These are phyloP conservation scores for Gillenia trifoliata DNA, from an alignment of 306 rosid genomes.

Conservation along the genomic window DNA sequence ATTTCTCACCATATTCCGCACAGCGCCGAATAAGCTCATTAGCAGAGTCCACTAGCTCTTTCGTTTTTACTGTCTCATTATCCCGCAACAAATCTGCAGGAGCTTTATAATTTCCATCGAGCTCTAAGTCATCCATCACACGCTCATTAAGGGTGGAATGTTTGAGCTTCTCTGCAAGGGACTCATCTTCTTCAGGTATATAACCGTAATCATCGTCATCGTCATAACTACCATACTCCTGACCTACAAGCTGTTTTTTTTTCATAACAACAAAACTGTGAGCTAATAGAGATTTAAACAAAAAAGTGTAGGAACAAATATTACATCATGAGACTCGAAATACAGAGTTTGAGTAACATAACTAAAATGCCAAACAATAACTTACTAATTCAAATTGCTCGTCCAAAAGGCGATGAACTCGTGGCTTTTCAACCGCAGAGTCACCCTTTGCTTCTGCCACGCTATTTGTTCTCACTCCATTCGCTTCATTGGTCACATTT, in stretches of 20 bases:
- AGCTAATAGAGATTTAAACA: constrained; percentile 11
- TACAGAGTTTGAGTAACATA: background rate
- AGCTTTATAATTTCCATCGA: constrained; percentile 47
- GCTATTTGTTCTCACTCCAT: constrained; percentile 3
- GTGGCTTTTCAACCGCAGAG: constrained; percentile 40
- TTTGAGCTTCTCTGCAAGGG: constrained; percentile 66
- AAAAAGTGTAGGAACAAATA: background rate
- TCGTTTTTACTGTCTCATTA: constrained; percentile 22
- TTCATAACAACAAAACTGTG: background rate
- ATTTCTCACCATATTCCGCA: constrained; percentile 73
- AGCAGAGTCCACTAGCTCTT: constrained; percentile 49
- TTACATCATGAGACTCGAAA: background rate
- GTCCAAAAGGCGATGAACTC: constrained; percentile 62
- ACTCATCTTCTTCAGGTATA: constrained; percentile 52
- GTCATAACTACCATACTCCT: constrained; percentile 53
- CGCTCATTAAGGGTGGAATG: constrained; percentile 32
- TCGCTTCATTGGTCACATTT: constrained; percentile 13
- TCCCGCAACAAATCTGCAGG: constrained; percentile 65
- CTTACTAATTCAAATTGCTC: constrained; percentile 84
- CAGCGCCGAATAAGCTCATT: constrained; percentile 59
- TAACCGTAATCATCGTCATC: constrained; percentile 32
- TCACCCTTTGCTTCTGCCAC: constrained; percentile 8
- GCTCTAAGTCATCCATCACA: constrained; percentile 41
- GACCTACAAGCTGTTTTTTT: constrained; percentile 49
- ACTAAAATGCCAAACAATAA: constrained; percentile 4